Percentiles rank a stretch among this genome's conserved stretches.
Evolutionary conservation across 2,329 filamentous ascomycete species (phyloP).

Genomic region (Beauveria pseudobassiana): DNA sequence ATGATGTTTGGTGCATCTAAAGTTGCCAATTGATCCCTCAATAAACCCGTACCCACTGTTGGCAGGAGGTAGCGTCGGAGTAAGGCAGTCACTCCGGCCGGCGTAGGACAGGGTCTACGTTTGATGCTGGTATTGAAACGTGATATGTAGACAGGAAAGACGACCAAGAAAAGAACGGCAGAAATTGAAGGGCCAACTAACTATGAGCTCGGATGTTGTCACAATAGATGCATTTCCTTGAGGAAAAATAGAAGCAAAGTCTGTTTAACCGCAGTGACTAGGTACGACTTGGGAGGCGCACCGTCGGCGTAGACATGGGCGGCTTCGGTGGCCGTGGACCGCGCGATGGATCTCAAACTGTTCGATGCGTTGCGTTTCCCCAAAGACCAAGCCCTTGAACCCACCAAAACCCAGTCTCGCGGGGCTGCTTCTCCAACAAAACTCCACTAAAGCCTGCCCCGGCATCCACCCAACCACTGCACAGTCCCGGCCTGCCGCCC

Average conservation of each 20-base stretch:
- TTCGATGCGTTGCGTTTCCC: neutral
- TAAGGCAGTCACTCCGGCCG: neutral
- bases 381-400: neutral
- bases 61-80: neutral
- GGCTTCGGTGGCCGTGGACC: constrained; percentile 6
- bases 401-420: neutral
- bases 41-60: neutral
- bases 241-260: neutral
- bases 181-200: too few relatives aligned
- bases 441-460: neutral
- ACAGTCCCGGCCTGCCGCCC: neutral
- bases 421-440: neutral
- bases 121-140: neutral
- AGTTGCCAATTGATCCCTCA: neutral
- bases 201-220: too few relatives aligned
- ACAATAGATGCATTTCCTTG: too few relatives aligned
- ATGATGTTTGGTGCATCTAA: neutral
- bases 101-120: neutral
- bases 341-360: neutral
- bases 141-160: too few relatives aligned
- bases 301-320: constrained; percentile 3
- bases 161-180: too few relatives aligned
- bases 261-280: neutral
- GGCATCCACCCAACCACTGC: neutral
- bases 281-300: neutral